phyloP scores from a whole-genome alignment of 2,329 filamentous ascomycete species.

The Sclerotinia nivalis region DNA sequence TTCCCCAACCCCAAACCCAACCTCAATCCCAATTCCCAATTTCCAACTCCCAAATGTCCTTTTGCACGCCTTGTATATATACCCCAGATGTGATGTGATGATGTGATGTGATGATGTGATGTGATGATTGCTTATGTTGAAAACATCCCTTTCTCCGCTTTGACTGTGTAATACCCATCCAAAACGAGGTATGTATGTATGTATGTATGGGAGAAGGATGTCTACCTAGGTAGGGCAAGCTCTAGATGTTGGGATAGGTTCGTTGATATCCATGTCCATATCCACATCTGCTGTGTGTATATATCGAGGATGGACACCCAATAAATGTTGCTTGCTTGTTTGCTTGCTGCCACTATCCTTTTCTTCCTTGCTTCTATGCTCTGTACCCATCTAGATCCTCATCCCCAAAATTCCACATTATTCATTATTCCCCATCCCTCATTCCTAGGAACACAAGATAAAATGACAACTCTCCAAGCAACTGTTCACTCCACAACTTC shows the following conservation, averaged over 20 bases:
- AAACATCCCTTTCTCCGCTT: not conserved
- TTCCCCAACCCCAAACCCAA: not conserved
- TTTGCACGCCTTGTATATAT: slow-evolving; percentile 5
- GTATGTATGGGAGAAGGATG: not conserved
- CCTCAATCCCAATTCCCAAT: not conserved
- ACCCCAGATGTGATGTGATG: not conserved
- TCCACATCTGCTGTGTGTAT: not conserved
- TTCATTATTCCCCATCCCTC: not conserved
- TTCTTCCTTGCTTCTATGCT: not conserved
- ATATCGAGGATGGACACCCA: not conserved
- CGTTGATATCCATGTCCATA: not conserved
- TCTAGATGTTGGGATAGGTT: not conserved
- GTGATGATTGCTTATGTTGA: too few species aligned
- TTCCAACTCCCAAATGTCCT: not conserved
- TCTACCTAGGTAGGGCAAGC: not conserved
- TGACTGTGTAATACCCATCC: not conserved
- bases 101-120: too few species aligned
- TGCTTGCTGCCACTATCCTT: not conserved
- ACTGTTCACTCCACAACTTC: slow-evolving; percentile 34
- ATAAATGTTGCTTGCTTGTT: not conserved
- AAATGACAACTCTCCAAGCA: not conserved
- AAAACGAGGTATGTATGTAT: not conserved
- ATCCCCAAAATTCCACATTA: not conserved
- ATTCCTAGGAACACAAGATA: not conserved
- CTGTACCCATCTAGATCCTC: not conserved